Evolutionary conservation across 2,329 filamentous ascomycete species (phyloP).

Genomic region (Aspergillus luchuensis): DNA sequence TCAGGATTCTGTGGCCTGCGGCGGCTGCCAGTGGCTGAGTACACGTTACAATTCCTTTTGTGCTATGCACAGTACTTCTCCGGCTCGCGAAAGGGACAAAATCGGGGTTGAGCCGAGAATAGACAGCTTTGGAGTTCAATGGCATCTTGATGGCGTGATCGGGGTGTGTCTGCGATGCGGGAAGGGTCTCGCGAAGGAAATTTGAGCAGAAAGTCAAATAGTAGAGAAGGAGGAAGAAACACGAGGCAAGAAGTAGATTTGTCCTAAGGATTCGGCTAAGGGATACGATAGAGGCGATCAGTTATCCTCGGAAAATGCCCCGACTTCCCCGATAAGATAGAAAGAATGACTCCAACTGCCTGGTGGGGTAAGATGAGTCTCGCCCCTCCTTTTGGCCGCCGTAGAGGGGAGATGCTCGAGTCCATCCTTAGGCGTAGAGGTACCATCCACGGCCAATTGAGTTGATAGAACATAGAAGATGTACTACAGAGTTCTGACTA

Average conservation of each 20-base stretch:
- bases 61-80: constrained; percentile 89
- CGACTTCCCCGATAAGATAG: too few relatives aligned
- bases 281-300: not conserved
- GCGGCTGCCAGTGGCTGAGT: constrained; percentile 87
- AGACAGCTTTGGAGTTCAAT: constrained; percentile 53
- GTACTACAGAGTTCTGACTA: too few relatives aligned
- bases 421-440: too few relatives aligned
- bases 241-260: not conserved
- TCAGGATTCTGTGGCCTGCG: constrained; percentile 82
- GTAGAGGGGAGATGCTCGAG: too few relatives aligned
- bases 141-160: constrained; percentile 42
- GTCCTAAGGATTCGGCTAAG: too few relatives aligned
- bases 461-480: too few relatives aligned
- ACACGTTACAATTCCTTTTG: constrained; percentile 85
- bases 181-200: not conserved
- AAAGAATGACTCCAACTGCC: too few relatives aligned
- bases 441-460: too few relatives aligned
- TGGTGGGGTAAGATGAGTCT: too few relatives aligned
- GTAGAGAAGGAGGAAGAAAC: not conserved
- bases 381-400: too few relatives aligned
- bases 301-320: not conserved
- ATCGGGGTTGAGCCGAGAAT: constrained; percentile 51
- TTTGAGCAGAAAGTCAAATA: not conserved
- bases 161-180: not conserved
- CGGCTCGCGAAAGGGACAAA: constrained; percentile 61